A percentile compares a stretch with the other conserved stretches of the same genome.
Conservation (phyloP, 306 rosid species). For the Acmispon strigosus region DNA sequence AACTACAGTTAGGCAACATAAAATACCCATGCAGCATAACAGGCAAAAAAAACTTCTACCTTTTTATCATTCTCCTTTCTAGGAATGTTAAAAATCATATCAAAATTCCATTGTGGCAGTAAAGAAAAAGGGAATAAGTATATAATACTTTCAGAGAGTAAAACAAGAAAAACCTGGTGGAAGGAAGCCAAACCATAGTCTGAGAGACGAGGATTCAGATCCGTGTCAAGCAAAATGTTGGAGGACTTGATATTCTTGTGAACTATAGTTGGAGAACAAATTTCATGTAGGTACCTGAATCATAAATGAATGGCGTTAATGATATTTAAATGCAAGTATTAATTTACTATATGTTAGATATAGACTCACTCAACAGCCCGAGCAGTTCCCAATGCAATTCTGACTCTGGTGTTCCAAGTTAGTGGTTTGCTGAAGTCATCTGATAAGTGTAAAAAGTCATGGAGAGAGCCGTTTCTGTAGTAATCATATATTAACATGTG, state of each 20-base stretch:
- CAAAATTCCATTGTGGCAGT: background rate
- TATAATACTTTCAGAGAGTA: background rate
- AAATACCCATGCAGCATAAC: too few relatives aligned
- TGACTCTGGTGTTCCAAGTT: constrained; percentile 94
- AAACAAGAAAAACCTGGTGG: constrained; percentile 52
- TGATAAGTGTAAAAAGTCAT: constrained; percentile 71
- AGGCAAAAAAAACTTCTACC: too few relatives aligned
- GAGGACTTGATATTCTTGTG: constrained; percentile 90
- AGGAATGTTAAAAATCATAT: background rate
- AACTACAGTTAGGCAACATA: too few relatives aligned
- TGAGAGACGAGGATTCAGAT: constrained; percentile 74
- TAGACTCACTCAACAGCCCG: constrained; percentile 75
- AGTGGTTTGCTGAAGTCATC: constrained; percentile 94
- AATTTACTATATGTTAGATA: background rate
- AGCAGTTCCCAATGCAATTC: constrained; percentile 82
- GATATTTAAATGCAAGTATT: constrained; percentile 1
- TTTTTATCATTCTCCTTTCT: background rate
- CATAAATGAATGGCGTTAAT: background rate
- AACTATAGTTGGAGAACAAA: constrained; percentile 56
- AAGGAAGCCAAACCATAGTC: constrained; percentile 80
- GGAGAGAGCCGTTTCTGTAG: constrained; percentile 84
- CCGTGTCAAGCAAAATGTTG: constrained; percentile 68
- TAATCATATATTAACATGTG: constrained; percentile 67
- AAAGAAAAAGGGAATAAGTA: background rate
- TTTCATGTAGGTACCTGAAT: constrained; percentile 79